Evolutionary conservation across 495 filamentous ascomycete genomes (phyloP).

Genomic region (Hypoxylon crocopeplum): DNA sequence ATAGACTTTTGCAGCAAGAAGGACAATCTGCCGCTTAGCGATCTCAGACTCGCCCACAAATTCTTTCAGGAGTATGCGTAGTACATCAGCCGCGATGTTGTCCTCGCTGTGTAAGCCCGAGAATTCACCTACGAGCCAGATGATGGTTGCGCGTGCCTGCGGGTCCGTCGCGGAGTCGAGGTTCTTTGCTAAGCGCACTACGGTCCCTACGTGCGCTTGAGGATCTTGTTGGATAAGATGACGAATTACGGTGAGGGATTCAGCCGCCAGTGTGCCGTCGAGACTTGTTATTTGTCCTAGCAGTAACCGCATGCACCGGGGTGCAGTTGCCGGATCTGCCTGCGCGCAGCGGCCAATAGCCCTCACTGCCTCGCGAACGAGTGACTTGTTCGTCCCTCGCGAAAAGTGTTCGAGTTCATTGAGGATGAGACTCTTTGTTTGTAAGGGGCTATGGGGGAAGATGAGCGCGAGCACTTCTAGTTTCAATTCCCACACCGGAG

Average conservation of each 20-base stretch:
- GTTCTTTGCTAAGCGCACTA: conserved; percentile 89
- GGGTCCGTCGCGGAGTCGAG: conserved; percentile 84
- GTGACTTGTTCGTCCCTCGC: conserved; percentile 71
- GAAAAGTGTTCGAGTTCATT: conserved; percentile 94
- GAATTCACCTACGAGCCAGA: conserved; percentile 97
- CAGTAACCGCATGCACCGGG: conserved; percentile 79
- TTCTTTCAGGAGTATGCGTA: conserved; percentile 84
- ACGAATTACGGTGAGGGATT: conserved; percentile 89
- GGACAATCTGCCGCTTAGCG: conserved; percentile 88
- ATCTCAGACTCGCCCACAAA: conserved; percentile 84
- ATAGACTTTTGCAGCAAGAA: conserved; percentile 94
- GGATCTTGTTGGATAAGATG: conserved; percentile 95
- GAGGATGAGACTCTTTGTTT: conserved; percentile 83
- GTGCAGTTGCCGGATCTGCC: conserved; percentile 69
- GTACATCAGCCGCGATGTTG: conserved; percentile 90
- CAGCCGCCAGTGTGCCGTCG: conserved; percentile 86
- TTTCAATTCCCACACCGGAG: conserved; percentile 86
- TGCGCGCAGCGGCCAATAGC: conserved; percentile 94
- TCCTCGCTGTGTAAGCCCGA: conserved; percentile 76
- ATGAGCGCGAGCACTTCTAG: conserved; percentile 88
- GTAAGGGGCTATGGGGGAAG: conserved; percentile 78
- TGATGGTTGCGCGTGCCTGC: conserved; percentile 87
- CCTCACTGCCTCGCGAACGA: conserved; percentile 86
- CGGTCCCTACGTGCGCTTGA: conserved; percentile 73
- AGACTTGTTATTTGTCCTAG: conserved; percentile 83